Conservation (phyloP, 257 asterid genomes). For the Penstemon davidsonii region DNA sequence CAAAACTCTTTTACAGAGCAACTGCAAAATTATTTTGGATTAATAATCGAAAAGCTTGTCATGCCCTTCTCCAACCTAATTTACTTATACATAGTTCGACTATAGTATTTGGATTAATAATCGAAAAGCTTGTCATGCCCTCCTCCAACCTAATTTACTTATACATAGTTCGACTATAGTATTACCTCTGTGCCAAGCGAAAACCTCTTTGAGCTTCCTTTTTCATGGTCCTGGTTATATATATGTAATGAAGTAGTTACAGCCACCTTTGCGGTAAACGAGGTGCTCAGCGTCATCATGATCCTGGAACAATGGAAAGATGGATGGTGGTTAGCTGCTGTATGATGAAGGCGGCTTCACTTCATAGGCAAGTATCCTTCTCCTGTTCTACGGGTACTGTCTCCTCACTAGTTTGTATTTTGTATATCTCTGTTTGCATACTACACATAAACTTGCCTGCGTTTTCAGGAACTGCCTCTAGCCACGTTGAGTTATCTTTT, state of each 20-base stretch:
- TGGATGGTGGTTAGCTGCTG: slow-evolving; percentile 30
- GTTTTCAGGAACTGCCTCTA: not conserved
- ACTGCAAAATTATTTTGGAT: not conserved
- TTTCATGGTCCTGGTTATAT: slow-evolving; percentile 25
- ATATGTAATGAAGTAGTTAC: slow-evolving; percentile 33
- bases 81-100: slow-evolving; percentile 5
- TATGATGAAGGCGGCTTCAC: slow-evolving; percentile 37
- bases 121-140: not conserved
- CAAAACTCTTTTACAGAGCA: not conserved
- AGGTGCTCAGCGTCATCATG: slow-evolving; percentile 30
- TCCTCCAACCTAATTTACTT: not conserved
- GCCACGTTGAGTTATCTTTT: not conserved
- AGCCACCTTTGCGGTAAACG: slow-evolving; percentile 27
- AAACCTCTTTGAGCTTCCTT: slow-evolving; percentile 17
- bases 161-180: slow-evolving; percentile 18
- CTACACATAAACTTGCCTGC: slow-evolving; percentile 14
- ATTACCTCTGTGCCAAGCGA: slow-evolving; percentile 17
- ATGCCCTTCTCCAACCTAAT: not conserved
- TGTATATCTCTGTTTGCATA: slow-evolving; percentile 12
- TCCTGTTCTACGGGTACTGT: slow-evolving; percentile 33
- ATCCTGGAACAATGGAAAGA: slow-evolving; percentile 35
- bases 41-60: not conserved
- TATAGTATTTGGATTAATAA: slow-evolving; percentile 1
- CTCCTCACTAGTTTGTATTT: slow-evolving; percentile 20
- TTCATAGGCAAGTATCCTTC: slow-evolving; percentile 54